Evolutionary conservation across 352 stramenopile species (phyloP).

Genomic region (Phytophthora parvispora): DNA sequence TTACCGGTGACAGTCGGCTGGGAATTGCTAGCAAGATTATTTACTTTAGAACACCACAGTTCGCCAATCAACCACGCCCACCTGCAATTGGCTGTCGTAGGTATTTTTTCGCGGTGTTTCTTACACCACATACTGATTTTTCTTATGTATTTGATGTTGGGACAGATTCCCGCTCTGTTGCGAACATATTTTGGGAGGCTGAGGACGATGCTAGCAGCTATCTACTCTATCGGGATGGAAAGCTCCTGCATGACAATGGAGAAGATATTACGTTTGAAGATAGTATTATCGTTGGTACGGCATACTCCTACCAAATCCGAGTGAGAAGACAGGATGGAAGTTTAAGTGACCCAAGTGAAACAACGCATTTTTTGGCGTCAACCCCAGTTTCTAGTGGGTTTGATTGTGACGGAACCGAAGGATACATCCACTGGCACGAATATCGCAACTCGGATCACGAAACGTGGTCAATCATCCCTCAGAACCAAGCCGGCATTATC

Average conservation of each 20-base stretch:
- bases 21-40: slow-evolving; percentile 48
- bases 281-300: slow-evolving; percentile 29
- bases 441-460: slow-evolving; percentile 48
- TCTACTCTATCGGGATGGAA: slow-evolving; percentile 45
- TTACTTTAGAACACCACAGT: slow-evolving; percentile 49
- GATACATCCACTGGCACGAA: slow-evolving; percentile 44
- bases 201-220: slow-evolving; percentile 40
- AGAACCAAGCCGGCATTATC: slow-evolving; percentile 23
- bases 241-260: slow-evolving; percentile 29
- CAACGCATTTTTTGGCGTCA: slow-evolving; percentile 26
- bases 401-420: slow-evolving; percentile 39
- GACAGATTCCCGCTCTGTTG: slow-evolving; percentile 40
- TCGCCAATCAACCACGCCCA: slow-evolving; percentile 45
- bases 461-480: slow-evolving; percentile 52
- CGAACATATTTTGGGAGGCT: slow-evolving; percentile 46
- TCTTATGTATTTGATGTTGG: background rate
- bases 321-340: slow-evolving; percentile 30
- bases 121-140: background rate
- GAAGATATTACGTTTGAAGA: slow-evolving; percentile 53
- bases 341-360: slow-evolving; percentile 39
- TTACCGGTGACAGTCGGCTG: slow-evolving; percentile 32
- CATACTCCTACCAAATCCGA: slow-evolving; percentile 53
- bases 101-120: slow-evolving; percentile 13
- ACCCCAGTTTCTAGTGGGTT: slow-evolving; percentile 25
- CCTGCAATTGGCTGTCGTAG: slow-evolving; percentile 64